Base-by-base conservation (phyloP, 1,139 yeast species). In the Lodderomyces oxycetoniae region DNA sequence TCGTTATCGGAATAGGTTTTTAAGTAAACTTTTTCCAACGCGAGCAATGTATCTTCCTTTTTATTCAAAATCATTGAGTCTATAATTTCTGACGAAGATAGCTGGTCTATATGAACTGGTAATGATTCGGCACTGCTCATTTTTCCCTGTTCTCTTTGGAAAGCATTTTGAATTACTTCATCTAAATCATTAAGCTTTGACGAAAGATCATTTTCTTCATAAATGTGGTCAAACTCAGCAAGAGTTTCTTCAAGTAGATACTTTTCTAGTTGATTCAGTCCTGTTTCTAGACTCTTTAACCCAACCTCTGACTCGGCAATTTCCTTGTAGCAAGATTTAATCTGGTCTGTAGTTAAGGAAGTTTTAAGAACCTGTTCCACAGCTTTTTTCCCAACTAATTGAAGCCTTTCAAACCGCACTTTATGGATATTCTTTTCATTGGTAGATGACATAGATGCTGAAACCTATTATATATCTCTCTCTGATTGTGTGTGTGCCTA, bases 301-400 rank as follows among this genome's bases (percentile, higher is more conserved):
- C 89, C 91, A 8, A 71, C 71, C 13, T 59, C 60, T 3, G 73
- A 58, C 10, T 57, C 45, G 0, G 79, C 65, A 15, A 81, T 63
- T 1, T 66, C 59, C 1, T 95, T 94, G 53, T 77, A 87, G 50
- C 95, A 84, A 19, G 75, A 60, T 26, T 65, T 61, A 21, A 86
- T 55, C 43, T 77, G 78, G 10, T 81, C 87, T 32, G 72, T 59
- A 4, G 78, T 70, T 29, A 85, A 57, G 25, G 78, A 70, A 41
- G 74, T 76, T 32, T 57, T 59, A 26, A 79, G 71, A 0, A 88
- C 75, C 52, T 79, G 85, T 29, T 74, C 76, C 4, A 86, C 63
- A 0, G 95, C 88, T 47, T 79, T 74, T n/a, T 64, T 57, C 35
- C 79, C 70, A 8, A 81, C 81, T 34, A 74, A 67, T 34, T 64